A percentile compares a stretch with the other conserved stretches of the same genome.
Evolutionary conservation across 805 yeast species (phyloP).

Genomic region (Suhomyces vadensis): DNA sequence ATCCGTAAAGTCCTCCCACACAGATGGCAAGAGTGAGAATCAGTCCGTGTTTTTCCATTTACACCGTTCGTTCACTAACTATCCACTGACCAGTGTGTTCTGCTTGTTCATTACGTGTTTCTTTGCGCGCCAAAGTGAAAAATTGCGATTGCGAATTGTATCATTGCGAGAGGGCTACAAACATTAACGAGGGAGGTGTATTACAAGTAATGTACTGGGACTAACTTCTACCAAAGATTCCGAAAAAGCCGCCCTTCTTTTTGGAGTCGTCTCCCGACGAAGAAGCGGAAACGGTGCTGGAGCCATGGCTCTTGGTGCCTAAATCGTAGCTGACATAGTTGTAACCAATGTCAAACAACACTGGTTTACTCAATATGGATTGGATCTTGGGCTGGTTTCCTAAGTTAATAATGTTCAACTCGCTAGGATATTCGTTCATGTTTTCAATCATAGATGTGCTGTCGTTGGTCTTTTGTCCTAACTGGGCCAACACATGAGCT

Average conservation of each 20-base stretch:
- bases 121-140: neutral
- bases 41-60: conserved; percentile 22
- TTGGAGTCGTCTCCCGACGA: conserved; percentile 29
- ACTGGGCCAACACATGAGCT: conserved; percentile 49
- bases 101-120: neutral
- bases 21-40: conserved; percentile 30
- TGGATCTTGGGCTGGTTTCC: conserved; percentile 32
- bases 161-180: neutral
- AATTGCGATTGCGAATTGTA: neutral
- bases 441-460: conserved; percentile 45
- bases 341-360: conserved; percentile 85
- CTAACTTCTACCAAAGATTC: conserved; percentile 53
- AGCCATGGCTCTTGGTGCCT: conserved; percentile 17
- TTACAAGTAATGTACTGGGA: no score
- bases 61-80: neutral
- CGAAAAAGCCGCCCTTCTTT: conserved; percentile 67
- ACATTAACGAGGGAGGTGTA: no score
- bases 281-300: conserved; percentile 13
- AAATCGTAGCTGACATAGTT: conserved; percentile 65
- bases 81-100: neutral
- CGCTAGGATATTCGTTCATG: conserved; percentile 39
- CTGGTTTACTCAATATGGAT: conserved; percentile 82
- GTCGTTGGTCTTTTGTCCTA: conserved; percentile 9
- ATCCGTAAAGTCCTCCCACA: conserved; percentile 71
- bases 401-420: conserved; percentile 26